Conservation (phyloP, 2,329 filamentous ascomycete genomes). For the Stachybotrys elegans region DNA sequence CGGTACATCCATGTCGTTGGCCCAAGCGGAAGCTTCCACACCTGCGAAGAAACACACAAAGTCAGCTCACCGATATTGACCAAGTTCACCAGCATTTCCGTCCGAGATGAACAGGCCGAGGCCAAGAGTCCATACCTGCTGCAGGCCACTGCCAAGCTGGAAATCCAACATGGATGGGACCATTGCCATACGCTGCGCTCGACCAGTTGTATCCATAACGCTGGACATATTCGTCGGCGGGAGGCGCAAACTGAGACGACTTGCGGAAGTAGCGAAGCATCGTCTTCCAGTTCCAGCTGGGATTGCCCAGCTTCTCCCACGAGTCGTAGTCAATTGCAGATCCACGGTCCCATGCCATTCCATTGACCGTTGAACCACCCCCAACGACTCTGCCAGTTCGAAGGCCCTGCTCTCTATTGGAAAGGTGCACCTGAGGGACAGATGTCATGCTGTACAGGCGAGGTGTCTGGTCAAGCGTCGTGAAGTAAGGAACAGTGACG, state of each 20-base stretch:
- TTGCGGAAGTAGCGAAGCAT: constrained; percentile 19
- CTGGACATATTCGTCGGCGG: constrained; percentile 11
- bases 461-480: constrained; percentile 10
- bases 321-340: constrained; percentile 23
- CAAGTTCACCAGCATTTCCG: too few species aligned
- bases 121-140: constrained; percentile 5
- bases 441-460: constrained; percentile 14
- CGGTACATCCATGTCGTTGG: constrained; percentile 9
- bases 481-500: constrained; percentile 15
- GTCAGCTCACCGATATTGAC: too few species aligned
- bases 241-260: constrained; percentile 14
- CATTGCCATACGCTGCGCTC: constrained; percentile 15
- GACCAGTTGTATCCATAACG: constrained; percentile 15
- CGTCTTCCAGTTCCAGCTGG: constrained; percentile 29
- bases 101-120: neutral
- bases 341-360: constrained; percentile 22
- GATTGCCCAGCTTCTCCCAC: constrained; percentile 32
- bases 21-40: constrained; percentile 11
- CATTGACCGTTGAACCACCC: constrained; percentile 24
- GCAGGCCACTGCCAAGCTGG: constrained; percentile 19
- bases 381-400: constrained; percentile 21
- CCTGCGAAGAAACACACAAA: neutral
- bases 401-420: constrained; percentile 13
- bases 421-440: constrained; percentile 18
- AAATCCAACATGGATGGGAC: constrained; percentile 16